Conservation (phyloP, 805 yeast genomes). For the Komagataella populi region DNA sequence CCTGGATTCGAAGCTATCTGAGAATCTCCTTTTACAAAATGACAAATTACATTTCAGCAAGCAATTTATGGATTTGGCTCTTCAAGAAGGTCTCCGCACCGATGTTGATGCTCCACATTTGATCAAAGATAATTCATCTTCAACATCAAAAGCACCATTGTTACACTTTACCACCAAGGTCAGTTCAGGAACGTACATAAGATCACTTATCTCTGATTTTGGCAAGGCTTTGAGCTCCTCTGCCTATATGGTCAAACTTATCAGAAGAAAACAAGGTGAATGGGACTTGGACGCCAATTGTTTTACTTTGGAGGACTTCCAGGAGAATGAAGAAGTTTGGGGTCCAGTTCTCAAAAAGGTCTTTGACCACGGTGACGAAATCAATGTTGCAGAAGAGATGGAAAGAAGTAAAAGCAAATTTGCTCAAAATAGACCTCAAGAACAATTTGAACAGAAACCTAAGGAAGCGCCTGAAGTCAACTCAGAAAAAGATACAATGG, state of each 20-base stretch:
- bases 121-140: constrained; percentile 5
- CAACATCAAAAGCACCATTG: constrained; percentile 42
- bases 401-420: constrained; percentile 14
- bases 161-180: constrained; percentile 68
- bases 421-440: constrained; percentile 1
- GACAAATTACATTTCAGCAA: constrained; percentile 47
- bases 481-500: constrained; percentile 2
- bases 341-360: constrained; percentile 45
- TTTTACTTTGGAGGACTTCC: constrained; percentile 54
- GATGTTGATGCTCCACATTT: constrained; percentile 9
- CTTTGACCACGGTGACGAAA: constrained; percentile 27
- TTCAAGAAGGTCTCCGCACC: constrained; percentile 19
- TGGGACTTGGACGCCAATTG: constrained; percentile 70
- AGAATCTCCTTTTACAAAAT: constrained; percentile 46
- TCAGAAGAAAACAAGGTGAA: constrained; percentile 64
- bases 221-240: constrained; percentile 72
- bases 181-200: constrained; percentile 89
- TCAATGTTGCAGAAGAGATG: constrained; percentile 25
- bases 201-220: constrained; percentile 80
- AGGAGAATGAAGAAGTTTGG: constrained; percentile 55
- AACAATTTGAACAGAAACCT: background rate
- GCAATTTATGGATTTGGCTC: constrained; percentile 33
- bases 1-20: constrained; percentile 20
- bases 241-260: constrained; percentile 79
- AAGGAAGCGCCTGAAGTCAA: constrained; percentile 3